phyloP scores from a whole-genome alignment of 208 protist genomes.

The Crithidia expoeki region DNA sequence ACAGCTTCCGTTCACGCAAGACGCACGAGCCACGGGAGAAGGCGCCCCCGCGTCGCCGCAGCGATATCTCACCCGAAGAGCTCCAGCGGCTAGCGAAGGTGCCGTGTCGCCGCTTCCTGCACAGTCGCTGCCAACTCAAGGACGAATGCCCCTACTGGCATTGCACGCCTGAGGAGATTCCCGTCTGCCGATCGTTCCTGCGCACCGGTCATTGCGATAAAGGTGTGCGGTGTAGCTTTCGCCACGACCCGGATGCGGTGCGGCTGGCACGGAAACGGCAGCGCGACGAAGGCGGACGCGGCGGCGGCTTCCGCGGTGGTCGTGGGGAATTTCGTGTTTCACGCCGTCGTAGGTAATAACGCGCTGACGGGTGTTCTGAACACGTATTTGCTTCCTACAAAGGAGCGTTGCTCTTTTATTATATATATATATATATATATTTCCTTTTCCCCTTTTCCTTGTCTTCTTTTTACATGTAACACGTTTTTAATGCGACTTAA shows the following conservation, averaged over 20 bases:
- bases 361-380: slow-evolving; percentile 8
- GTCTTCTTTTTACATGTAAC: no score
- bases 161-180: slow-evolving; percentile 66
- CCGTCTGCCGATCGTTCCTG: slow-evolving; percentile 65
- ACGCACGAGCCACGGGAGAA: slow-evolving; percentile 30
- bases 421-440: no score
- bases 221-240: slow-evolving; percentile 71
- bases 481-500: no score
- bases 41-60: slow-evolving; percentile 40
- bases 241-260: slow-evolving; percentile 66
- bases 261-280: slow-evolving; percentile 36
- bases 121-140: slow-evolving; percentile 45
- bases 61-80: slow-evolving; percentile 56
- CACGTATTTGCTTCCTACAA: neutral
- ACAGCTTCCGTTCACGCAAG: slow-evolving; percentile 55
- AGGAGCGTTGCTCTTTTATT: neutral
- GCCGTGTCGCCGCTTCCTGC: slow-evolving; percentile 75
- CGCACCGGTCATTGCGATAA: slow-evolving; percentile 61
- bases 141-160: slow-evolving; percentile 83
- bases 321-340: slow-evolving; percentile 16
- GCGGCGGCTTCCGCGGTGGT: slow-evolving; percentile 18
- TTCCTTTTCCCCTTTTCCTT: no score
- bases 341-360: no score
- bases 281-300: slow-evolving; percentile 30
- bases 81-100: slow-evolving; percentile 42